Percentiles rank a stretch among this genome's conserved stretches.
Conservation (phyloP, 768 basidiomycete genomes). For the Calocybe indica region DNA sequence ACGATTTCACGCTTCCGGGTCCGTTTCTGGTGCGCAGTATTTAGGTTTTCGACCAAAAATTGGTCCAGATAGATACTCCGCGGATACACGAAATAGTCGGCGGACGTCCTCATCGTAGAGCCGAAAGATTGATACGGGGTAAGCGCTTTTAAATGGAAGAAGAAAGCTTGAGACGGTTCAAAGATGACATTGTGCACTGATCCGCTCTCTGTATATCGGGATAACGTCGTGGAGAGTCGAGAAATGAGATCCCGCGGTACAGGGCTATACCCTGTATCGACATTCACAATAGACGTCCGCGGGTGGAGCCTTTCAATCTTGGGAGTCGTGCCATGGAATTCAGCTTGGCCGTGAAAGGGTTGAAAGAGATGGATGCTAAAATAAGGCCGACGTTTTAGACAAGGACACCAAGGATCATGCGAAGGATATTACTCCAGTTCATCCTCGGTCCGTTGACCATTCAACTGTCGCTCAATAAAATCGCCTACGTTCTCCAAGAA, state of each 20-base stretch:
- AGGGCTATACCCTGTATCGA: constrained; percentile 39
- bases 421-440: constrained; percentile 25
- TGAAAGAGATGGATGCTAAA: constrained; percentile 37
- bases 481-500: constrained; percentile 39
- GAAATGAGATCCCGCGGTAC: constrained; percentile 53
- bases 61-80: constrained; percentile 66
- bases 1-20: constrained; percentile 31
- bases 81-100: constrained; percentile 53
- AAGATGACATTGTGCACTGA: constrained; percentile 53
- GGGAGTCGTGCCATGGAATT: constrained; percentile 20
- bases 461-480: constrained; percentile 39
- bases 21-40: constrained; percentile 33
- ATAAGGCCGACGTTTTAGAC: constrained; percentile 5
- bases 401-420: neutral
- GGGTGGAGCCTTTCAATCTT: constrained; percentile 11
- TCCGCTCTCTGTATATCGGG: constrained; percentile 20
- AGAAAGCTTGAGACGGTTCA: constrained; percentile 56
- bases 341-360: constrained; percentile 48
- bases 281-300: constrained; percentile 42
- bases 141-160: constrained; percentile 38
- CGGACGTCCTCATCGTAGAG: constrained; percentile 16
- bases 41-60: constrained; percentile 56
- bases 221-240: constrained; percentile 40
- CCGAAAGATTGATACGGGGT: constrained; percentile 1
- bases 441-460: constrained; percentile 27